Evolutionary conservation across 202 grass and related monocot species (phyloP).

Genomic region (Carex sylvatica): DNA sequence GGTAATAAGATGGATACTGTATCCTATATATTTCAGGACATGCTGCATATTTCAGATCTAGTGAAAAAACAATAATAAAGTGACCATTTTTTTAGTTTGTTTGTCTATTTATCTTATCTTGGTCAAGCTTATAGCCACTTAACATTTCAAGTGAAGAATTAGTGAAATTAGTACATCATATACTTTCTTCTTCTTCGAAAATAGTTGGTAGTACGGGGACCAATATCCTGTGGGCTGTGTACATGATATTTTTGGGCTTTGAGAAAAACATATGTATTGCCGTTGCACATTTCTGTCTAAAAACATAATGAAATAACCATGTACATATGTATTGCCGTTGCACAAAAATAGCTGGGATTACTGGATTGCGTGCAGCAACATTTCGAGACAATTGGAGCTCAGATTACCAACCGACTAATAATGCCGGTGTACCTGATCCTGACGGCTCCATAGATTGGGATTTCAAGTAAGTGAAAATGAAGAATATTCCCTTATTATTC

Average conservation of each 20-base stretch:
- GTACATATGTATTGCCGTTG: conserved; percentile 2
- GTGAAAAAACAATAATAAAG: not conserved
- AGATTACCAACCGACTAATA: conserved; percentile 85
- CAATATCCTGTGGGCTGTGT: not conserved
- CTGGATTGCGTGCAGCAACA: conserved; percentile 75
- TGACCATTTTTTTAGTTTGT: not conserved
- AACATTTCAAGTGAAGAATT: not conserved
- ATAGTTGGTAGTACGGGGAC: not conserved
- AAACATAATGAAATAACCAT: conserved; percentile 6
- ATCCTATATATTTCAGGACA: not conserved
- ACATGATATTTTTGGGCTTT: not conserved
- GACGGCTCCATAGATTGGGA: conserved; percentile 92
- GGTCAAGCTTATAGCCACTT: not conserved
- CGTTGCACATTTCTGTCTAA: conserved; percentile 5
- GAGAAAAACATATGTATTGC: not conserved
- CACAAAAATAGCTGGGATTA: conserved; percentile 58
- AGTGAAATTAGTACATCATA: not conserved
- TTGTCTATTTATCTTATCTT: not conserved
- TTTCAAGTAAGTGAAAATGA: conserved; percentile 72
- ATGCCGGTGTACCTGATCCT: conserved; percentile 92
- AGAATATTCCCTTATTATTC: not conserved
- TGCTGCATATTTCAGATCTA: not conserved
- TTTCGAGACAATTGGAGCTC: conserved; percentile 86
- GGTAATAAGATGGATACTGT: not conserved
- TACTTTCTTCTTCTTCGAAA: too few relatives aligned